Base-by-base conservation (phyloP, 805 yeast genomes). In the Dipodascus albidus region DNA sequence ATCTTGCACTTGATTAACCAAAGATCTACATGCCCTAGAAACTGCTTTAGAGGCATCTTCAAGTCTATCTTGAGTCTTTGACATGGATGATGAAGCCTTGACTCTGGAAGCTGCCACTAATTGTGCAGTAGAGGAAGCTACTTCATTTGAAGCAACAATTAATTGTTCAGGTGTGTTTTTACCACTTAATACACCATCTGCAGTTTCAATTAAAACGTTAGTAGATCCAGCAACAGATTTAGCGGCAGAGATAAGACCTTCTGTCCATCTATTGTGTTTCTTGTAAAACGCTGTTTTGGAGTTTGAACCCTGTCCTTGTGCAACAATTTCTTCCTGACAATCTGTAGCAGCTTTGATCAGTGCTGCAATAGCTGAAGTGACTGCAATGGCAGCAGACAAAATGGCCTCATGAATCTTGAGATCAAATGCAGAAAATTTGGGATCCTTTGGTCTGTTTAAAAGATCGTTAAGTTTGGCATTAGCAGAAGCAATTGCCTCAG, bases 201-300 rank as follows among this genome's bases (percentile, higher is more conserved):
- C 95, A n/a, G 87, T 84, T 55, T 79, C 79, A 55, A 88, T 88
- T 58, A 88, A 74, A n/a, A 83, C 72, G 61, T 82, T 84, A 1
- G 96, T 89, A 0, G 96, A 80, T 1, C 79, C 79, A 1, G 95
- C 96, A 42, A 88, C 93, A 1, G 91, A 82, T 61, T 84, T 83
- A 1, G 96, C 87, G 17, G 96, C 96, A 55, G 95, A 85, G 27
- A 88, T 82, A 54, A 88, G 79, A 21, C 96, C 96, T 68, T 89
- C 95, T 0, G 96, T 87, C 96, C 96, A 88, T 61, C 91, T 77
- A 67, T 82, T 88, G 66, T 88, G 85, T 68, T 87, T 87, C 66
- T 83, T 85, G 70, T 89, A 89, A 66, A 83, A 88, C 48, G 85
- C 85, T 14, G 88, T 79, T 54, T 80, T 74, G 1, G 87, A 74